phyloP scores from a whole-genome alignment of 768 basidiomycete genomes.

The Leccinellum luteum region DNA sequence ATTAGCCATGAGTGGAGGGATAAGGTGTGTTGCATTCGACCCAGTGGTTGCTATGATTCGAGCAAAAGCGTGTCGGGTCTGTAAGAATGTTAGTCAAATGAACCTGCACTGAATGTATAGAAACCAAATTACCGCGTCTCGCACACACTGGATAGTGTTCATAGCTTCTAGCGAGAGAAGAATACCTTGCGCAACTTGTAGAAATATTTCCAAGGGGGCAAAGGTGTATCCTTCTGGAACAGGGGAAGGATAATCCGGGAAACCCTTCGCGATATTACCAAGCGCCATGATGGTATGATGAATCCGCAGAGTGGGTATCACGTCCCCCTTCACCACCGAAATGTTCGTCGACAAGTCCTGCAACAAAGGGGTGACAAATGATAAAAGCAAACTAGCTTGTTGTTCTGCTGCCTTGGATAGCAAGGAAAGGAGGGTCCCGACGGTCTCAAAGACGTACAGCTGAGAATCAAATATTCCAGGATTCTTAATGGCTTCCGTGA shows the following conservation, averaged over 20 bases:
- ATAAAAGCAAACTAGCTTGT: slow-evolving; percentile 66
- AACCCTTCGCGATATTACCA: slow-evolving; percentile 93
- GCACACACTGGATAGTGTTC: slow-evolving; percentile 81
- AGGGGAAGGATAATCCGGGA: slow-evolving; percentile 83
- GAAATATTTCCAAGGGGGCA: slow-evolving; percentile 77
- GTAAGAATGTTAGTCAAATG: slow-evolving; percentile 9
- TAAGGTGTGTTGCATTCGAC: slow-evolving; percentile 78
- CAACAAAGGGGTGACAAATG: slow-evolving; percentile 80
- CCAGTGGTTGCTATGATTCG: slow-evolving; percentile 90
- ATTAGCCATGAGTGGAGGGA: slow-evolving; percentile 85
- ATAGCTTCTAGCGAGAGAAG: slow-evolving; percentile 84
- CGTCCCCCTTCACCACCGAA: slow-evolving; percentile 55
- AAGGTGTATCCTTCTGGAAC: slow-evolving; percentile 63
- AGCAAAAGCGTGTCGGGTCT: slow-evolving; percentile 94
- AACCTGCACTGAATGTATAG: not conserved
- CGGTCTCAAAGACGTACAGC: slow-evolving; percentile 91
- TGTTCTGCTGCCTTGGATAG: slow-evolving; percentile 64
- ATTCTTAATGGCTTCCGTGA: slow-evolving; percentile 77
- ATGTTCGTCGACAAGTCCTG: slow-evolving; percentile 63
- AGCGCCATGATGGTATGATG: slow-evolving; percentile 95
- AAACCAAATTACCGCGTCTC: slow-evolving; percentile 76
- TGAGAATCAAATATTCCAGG: slow-evolving; percentile 81
- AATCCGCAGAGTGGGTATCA: slow-evolving; percentile 78
- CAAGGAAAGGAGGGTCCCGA: slow-evolving; percentile 81
- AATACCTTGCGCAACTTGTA: slow-evolving; percentile 82